These are phyloP conservation scores for Pseudotulostoma volvatum DNA, from an alignment of 495 filamentous ascomycete species.

Conservation along the genomic window DNA sequence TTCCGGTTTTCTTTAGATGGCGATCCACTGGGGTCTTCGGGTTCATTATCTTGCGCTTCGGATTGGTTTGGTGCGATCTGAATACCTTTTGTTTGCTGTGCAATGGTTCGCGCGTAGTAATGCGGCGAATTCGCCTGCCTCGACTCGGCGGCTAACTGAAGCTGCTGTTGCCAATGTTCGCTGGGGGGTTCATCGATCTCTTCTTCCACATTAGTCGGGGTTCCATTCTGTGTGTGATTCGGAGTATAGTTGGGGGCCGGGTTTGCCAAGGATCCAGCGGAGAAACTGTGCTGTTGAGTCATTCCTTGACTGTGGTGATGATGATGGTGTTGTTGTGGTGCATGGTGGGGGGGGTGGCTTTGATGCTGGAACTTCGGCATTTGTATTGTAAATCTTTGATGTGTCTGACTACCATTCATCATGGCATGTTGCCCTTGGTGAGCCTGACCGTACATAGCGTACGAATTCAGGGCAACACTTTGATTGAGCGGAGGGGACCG, in stretches of 20 bases:
- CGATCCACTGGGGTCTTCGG: slow-evolving; percentile 45
- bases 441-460: slow-evolving; percentile 67
- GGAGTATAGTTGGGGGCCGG: slow-evolving; percentile 62
- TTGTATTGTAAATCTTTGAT: slow-evolving; percentile 47
- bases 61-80: slow-evolving; percentile 37
- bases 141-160: slow-evolving; percentile 59
- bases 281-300: slow-evolving; percentile 66
- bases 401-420: slow-evolving; percentile 47
- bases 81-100: slow-evolving; percentile 45
- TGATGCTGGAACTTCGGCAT: slow-evolving; percentile 59
- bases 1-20: slow-evolving; percentile 39
- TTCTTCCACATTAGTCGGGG: slow-evolving; percentile 36
- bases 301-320: slow-evolving; percentile 54
- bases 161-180: slow-evolving; percentile 80
- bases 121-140: slow-evolving; percentile 46
- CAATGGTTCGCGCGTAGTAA: slow-evolving; percentile 44
- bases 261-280: slow-evolving; percentile 54
- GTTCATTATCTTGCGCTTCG: slow-evolving; percentile 42
- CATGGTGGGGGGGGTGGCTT: slow-evolving; percentile 52
- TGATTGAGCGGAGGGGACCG: slow-evolving; percentile 52
- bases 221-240: slow-evolving; percentile 62
- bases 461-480: slow-evolving; percentile 45
- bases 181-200: slow-evolving; percentile 44
- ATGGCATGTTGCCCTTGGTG: slow-evolving; percentile 72
- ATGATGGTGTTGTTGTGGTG: slow-evolving; percentile 60